Base-by-base conservation (phyloP, 2,329 filamentous ascomycete genomes). In the Byssothecium circinans region DNA sequence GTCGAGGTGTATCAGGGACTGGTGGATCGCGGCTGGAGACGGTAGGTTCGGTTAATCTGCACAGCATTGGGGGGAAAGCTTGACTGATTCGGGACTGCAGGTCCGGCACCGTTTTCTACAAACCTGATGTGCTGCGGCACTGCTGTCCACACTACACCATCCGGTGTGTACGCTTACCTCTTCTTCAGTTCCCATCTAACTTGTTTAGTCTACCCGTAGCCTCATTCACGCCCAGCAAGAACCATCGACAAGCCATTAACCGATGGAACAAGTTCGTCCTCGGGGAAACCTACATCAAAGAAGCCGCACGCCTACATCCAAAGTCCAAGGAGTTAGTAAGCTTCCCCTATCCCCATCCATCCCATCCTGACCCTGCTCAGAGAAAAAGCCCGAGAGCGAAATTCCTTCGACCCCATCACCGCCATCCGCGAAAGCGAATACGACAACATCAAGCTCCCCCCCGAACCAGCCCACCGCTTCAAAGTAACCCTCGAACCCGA, bases 61-160 rank as follows among this genome's bases (percentile, higher is more conserved):
- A 55, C 45, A 43, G 38, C 52, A 49, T 49, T 40, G 32, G 29
- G 8, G 29, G 23, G 40, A 22, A 45, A 35, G 14, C 27, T 33
- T 41, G 14, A 11, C 45, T 43, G 36, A 41, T 41, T 43, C 19
- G 18, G 20, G 19, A 32, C 17, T 15, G 20, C 39, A 69, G 78
- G 56, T 80, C 78, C 32, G 79, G 79, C 14, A 82, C 74, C 22
- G 75, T 90, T 8, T 75, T 94, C 40, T 94, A 94, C 71, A 84
- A 89, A 51, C 88, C 89, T 12, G 87, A 94, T 69, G 85, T 89
- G 61, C 80, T 81, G 49, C 79, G 84, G 47, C 88, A 90, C 52
- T 99, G 94, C 64, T 99, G 94, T 69, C 91, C 91, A 36, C 91
- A 96, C 65, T 97, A 92, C 68, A 91, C 88, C 1, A 85, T 94